Evolutionary conservation across 2,329 filamentous ascomycete genomes (phyloP).

Genomic region (Aaosphaeria arxii): DNA sequence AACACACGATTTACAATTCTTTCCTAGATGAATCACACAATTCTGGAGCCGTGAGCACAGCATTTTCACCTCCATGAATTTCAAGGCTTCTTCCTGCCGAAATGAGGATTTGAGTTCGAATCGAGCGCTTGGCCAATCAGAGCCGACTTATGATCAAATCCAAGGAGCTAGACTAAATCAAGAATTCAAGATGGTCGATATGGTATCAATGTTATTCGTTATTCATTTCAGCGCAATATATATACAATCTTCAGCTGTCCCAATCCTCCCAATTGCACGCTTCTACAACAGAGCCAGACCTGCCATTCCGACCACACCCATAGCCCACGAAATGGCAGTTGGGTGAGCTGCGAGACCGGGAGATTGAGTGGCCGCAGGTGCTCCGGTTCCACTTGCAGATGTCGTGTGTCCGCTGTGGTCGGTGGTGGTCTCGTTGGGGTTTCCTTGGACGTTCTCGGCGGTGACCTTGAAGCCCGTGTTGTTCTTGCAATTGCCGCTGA

Average conservation of each 20-base stretch:
- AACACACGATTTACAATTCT: no score
- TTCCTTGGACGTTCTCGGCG: constrained; percentile 38
- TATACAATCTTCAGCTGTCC: not conserved
- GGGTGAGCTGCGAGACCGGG: constrained; percentile 24
- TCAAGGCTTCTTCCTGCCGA: no score
- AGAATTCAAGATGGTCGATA: no score
- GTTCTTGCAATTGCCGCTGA: constrained; percentile 55
- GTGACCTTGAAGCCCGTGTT: constrained; percentile 53
- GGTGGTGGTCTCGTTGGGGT: constrained; percentile 47
- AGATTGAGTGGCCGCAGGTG: constrained; percentile 11
- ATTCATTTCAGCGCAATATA: no score
- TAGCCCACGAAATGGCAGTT: constrained; percentile 29
- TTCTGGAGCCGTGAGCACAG: no score
- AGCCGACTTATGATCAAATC: no score
- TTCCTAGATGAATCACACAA: no score
- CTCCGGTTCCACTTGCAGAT: constrained; percentile 5
- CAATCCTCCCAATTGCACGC: not conserved
- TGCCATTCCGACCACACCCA: constrained; percentile 34
- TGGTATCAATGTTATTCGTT: no score
- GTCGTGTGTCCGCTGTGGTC: constrained; percentile 18
- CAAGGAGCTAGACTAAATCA: no score
- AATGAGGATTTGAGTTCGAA: no score
- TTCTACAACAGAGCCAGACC: constrained; percentile 22
- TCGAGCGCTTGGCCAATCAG: no score
- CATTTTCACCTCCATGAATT: no score